Evolutionary conservation across 176 grass and related monocot species (phyloP).

Genomic region (Triticum timopheevii): DNA sequence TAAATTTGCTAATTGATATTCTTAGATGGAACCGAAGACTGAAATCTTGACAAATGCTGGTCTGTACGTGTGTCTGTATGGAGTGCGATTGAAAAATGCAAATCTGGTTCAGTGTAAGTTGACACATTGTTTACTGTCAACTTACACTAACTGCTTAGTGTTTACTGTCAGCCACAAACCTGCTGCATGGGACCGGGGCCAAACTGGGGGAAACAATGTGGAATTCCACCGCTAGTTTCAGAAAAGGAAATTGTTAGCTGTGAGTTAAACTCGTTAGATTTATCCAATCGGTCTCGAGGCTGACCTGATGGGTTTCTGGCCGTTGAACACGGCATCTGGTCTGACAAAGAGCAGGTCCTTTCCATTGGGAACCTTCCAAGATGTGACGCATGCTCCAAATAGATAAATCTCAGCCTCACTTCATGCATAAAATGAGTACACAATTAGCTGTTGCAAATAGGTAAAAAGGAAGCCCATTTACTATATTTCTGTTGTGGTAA

Average conservation of each 20-base stretch:
- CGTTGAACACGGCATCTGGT: constrained; percentile 94
- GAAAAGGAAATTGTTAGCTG: constrained; percentile 34
- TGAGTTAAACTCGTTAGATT: constrained; percentile 16
- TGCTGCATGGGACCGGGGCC: constrained; percentile 91
- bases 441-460: constrained; percentile 18
- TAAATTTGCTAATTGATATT: constrained; percentile 1
- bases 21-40: neutral
- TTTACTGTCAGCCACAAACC: constrained; percentile 30
- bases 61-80: neutral
- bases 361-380: constrained; percentile 79
- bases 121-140: too few species aligned
- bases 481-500: neutral
- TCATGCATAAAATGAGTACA: constrained; percentile 23
- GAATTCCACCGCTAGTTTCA: constrained; percentile 86
- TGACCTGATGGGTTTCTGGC: constrained; percentile 92
- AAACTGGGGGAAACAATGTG: constrained; percentile 98
- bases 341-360: constrained; percentile 93
- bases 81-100: constrained; percentile 4
- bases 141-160: too few species aligned
- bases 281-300: constrained; percentile 12
- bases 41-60: neutral
- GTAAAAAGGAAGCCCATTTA: neutral
- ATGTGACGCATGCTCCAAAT: constrained; percentile 80
- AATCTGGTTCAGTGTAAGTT: too few species aligned
- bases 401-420: constrained; percentile 96